A percentile compares a stretch with the other conserved stretches of the same genome.
Conservation (phyloP, 2,329 filamentous ascomycete genomes). For the Aureobasidium lini region DNA sequence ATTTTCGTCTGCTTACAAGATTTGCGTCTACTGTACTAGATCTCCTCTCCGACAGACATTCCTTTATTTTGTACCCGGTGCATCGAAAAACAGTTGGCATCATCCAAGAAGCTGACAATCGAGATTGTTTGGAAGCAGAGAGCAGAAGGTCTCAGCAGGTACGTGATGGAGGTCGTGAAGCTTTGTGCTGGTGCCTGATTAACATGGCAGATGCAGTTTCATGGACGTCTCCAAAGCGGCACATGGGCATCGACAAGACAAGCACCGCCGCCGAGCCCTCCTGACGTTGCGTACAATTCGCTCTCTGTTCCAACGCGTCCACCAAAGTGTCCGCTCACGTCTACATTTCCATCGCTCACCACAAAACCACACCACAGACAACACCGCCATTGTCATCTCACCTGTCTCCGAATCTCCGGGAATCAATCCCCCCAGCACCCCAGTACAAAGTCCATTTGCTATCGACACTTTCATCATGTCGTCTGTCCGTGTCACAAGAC, state of each 20-base stretch:
- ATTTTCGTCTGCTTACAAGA: background rate
- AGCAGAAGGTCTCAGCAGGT: background rate
- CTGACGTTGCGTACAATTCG: background rate
- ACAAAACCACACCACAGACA: background rate
- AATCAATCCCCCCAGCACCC: background rate
- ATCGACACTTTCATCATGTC: conserved; percentile 6
- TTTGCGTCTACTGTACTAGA: background rate
- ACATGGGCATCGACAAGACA: background rate
- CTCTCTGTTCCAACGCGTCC: background rate
- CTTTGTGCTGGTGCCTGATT: background rate
- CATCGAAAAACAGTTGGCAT: no score
- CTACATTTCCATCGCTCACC: background rate
- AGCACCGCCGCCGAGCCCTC: background rate
- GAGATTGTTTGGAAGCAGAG: background rate
- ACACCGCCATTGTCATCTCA: background rate
- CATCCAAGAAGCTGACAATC: background rate
- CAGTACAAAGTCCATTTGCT: background rate
- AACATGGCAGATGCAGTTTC: background rate
- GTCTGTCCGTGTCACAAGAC: background rate
- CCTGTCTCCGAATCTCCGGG: background rate
- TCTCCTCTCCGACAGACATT: background rate
- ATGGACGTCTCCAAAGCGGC: background rate
- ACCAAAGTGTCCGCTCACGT: background rate
- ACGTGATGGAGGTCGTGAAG: background rate
- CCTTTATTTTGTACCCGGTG: background rate